These are phyloP conservation scores for Viola pubescens DNA, from an alignment of 441 rosid genomes.

Conservation along the genomic window DNA sequence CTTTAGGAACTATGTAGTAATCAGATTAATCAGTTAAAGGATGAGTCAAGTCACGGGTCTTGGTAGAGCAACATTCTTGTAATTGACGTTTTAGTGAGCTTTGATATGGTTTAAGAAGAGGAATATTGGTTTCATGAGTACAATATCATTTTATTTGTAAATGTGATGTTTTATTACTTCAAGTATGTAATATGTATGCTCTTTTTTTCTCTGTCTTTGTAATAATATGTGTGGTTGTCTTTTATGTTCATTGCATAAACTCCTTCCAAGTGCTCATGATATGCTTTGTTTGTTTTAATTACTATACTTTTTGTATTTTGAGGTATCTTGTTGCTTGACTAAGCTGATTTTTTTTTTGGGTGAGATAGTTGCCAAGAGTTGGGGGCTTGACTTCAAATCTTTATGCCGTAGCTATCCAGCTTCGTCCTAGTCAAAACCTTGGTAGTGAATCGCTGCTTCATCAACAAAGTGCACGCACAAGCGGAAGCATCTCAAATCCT, in stretches of 20 bases:
- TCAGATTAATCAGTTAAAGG: not conserved
- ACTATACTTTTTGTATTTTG: not conserved
- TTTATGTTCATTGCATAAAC: too few species aligned
- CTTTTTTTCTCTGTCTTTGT: too few species aligned
- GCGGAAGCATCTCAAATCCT: conserved; percentile 53
- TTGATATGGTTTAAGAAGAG: conserved; percentile 1
- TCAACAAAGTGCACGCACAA: conserved; percentile 89
- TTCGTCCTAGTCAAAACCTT: conserved; percentile 44
- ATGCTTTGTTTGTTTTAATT: not conserved
- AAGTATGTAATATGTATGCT: too few species aligned
- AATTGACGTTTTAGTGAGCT: not conserved
- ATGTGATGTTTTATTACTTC: too few species aligned
- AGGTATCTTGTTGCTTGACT: not conserved
- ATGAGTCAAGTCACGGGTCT: not conserved
- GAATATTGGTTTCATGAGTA: not conserved
- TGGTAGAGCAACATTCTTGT: not conserved
- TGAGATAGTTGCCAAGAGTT: conserved; percentile 42
- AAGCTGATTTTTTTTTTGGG: conserved; percentile 14
- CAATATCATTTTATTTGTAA: not conserved
- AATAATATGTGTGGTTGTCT: too few species aligned
- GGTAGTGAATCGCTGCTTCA: conserved; percentile 42
- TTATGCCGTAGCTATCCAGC: conserved; percentile 55
- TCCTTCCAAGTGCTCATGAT: too few species aligned
- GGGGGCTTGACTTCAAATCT: conserved; percentile 59
- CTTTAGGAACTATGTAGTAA: too few species aligned